Evolutionary conservation across 495 filamentous ascomycete species (phyloP), one percentile per base, ranked within the genome.

Genomic region (Podospora comata): DNA sequence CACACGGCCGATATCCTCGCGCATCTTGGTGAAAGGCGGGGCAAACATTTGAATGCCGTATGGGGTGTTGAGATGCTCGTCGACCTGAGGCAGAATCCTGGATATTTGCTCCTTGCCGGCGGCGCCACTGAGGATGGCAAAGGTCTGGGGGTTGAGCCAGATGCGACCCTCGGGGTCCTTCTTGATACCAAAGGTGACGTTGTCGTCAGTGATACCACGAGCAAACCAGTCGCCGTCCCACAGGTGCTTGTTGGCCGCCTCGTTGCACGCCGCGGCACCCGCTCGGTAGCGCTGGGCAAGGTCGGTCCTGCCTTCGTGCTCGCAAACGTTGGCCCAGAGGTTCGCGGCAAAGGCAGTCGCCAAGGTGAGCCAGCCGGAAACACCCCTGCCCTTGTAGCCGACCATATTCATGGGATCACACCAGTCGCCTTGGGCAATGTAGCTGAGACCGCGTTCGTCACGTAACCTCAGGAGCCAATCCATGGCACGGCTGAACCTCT

Each of bases 341-440:
- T 81, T 82, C 64, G 80, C 64, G 0, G 85, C 81, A 67, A 81
- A 84, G 9, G 75, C 85, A 0, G 84, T 85, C 23, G 84, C 85
- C 3, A 86, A 75, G 0, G 85, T 86, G 66, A 86, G 79, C 85
- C 85, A 86, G 34, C 84, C 85, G 0, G 85, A 86, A 28, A 86
- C 85, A 23, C 85, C 85, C 53, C 78, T 79, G 59, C 84, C 84
- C 71, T 84, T 85, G 71, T 83, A 84, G 48, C 85, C 85, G 55
- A 85, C 85, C 85, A 86, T 86, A 73, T 86, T 86, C 79, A 86
- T 83, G 58, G 85, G 85, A 68, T 86, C 85, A 67, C 85, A 86
- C 85, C 85, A 86, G 68, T 86, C 85, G 56, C 85, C 85, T 68
- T 86, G 84, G 1, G 82, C 82, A 65, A 86, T 85, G 76, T 79